These are phyloP conservation scores for Testicularia cyperi DNA, from an alignment of 1,284 basidiomycete genomes.

Conservation along the genomic window DNA sequence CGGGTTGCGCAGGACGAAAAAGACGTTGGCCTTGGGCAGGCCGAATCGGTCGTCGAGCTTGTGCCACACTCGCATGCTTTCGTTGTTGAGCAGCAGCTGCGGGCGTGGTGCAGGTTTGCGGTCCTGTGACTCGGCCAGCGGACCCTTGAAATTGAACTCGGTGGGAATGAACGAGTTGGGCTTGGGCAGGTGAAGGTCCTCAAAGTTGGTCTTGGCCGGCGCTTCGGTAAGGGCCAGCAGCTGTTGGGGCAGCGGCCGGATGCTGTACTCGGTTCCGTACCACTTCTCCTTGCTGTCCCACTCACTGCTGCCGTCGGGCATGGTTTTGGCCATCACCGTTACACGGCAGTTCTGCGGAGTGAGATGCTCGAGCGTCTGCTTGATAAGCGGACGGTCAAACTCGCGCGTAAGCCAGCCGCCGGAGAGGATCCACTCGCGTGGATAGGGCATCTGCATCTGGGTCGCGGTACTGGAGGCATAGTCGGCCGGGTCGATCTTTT, in stretches of 20 bases:
- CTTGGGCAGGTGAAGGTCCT: conserved; percentile 52
- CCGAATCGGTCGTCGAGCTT: conserved; percentile 60
- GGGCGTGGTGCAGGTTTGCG: conserved; percentile 50
- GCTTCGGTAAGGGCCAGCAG: conserved; percentile 24
- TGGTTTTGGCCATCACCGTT: conserved; percentile 72
- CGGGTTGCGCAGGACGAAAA: conserved; percentile 55
- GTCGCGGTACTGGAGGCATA: conserved; percentile 80
- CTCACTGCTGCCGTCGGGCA: conserved; percentile 45
- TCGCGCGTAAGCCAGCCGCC: conserved; percentile 75
- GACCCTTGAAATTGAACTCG: conserved; percentile 44
- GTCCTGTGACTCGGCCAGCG: conserved; percentile 21
- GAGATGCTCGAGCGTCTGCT: conserved; percentile 69
- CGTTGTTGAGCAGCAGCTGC: conserved; percentile 45
- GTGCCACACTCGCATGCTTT: conserved; percentile 56
- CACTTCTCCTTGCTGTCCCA: conserved; percentile 55
- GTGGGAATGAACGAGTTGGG: conserved; percentile 57
- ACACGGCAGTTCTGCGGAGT: conserved; percentile 70
- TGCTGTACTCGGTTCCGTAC: conserved; percentile 59
- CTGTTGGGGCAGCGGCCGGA: conserved; percentile 39
- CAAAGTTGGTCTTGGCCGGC: conserved; percentile 32
- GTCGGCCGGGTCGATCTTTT: conserved; percentile 76
- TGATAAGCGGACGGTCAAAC: conserved; percentile 73
- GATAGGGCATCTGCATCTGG: conserved; percentile 76
- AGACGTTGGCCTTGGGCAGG: conserved; percentile 58
- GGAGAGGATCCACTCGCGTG: conserved; percentile 76